Conservation (phyloP, 306 rosid species). For the Pyrus bretschneideri region DNA sequence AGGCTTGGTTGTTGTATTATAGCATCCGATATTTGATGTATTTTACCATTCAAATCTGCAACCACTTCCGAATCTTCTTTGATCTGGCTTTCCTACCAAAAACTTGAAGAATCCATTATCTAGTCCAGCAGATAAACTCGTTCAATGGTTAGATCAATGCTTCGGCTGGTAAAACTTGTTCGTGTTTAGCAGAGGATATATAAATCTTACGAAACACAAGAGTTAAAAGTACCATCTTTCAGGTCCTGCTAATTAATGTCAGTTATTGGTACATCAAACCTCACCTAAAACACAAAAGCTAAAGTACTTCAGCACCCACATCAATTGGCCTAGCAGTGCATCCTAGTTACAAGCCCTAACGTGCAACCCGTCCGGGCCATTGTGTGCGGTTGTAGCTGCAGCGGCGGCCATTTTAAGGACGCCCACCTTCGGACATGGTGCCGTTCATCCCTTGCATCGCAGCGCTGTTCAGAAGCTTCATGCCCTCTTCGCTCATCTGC, state of each 20-base stretch:
- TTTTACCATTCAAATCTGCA: neutral
- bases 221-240: neutral
- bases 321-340: neutral
- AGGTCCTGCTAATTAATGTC: conserved; percentile 10
- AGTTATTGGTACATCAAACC: conserved; percentile 13
- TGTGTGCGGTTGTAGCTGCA: neutral
- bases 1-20: neutral
- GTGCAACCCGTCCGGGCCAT: neutral
- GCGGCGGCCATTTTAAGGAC: neutral
- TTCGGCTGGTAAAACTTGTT: neutral
- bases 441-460: conserved; percentile 69
- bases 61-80: neutral
- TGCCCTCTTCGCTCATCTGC: conserved; percentile 96
- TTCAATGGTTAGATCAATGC: neutral
- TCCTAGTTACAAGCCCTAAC: neutral
- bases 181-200: neutral
- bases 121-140: neutral
- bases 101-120: too few species aligned
- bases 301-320: conserved; percentile 1
- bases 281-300: conserved; percentile 13
- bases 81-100: too few species aligned
- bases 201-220: neutral
- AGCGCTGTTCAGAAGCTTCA: conserved; percentile 85
- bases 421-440: conserved; percentile 27
- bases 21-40: neutral